phyloP scores from a whole-genome alignment of 371 early-diverging fungal genomes.

The Mortierella sp. region DNA sequence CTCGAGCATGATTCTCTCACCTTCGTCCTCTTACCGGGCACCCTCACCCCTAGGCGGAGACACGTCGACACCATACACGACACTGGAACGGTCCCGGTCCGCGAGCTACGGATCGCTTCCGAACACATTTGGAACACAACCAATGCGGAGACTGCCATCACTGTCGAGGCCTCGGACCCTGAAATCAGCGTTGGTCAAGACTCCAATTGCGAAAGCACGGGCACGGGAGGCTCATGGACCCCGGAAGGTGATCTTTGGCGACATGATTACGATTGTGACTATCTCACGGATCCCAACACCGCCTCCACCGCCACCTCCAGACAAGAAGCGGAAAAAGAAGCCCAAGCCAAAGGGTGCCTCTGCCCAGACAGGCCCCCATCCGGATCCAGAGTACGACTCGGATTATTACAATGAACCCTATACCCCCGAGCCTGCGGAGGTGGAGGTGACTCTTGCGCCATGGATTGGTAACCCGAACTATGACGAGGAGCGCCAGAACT shows the following conservation, averaged over 20 bases:
- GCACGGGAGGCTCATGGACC: conserved; percentile 27
- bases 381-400: conserved; percentile 38
- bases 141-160: too few relatives aligned
- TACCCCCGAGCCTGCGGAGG: conserved; percentile 42
- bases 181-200: conserved; percentile 33
- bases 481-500: conserved; percentile 39
- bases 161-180: not conserved
- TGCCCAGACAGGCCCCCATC: conserved; percentile 18
- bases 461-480: conserved; percentile 51
- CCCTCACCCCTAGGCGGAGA: too few relatives aligned
- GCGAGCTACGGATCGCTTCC: conserved; percentile 21
- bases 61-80: too few relatives aligned
- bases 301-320: conserved; percentile 27
- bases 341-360: conserved; percentile 20
- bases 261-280: conserved; percentile 41
- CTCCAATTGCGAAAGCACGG: conserved; percentile 39
- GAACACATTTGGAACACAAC: not conserved
- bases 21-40: too few relatives aligned
- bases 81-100: conserved; percentile 16
- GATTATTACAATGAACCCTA: conserved; percentile 37
- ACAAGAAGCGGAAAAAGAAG: conserved; percentile 46
- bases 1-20: too few relatives aligned
- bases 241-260: conserved; percentile 40
- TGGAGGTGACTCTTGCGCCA: conserved; percentile 33
- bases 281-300: conserved; percentile 33